Evolutionary conservation across 495 filamentous ascomycete genomes (phyloP).

Genomic region (Neurospora sp.): DNA sequence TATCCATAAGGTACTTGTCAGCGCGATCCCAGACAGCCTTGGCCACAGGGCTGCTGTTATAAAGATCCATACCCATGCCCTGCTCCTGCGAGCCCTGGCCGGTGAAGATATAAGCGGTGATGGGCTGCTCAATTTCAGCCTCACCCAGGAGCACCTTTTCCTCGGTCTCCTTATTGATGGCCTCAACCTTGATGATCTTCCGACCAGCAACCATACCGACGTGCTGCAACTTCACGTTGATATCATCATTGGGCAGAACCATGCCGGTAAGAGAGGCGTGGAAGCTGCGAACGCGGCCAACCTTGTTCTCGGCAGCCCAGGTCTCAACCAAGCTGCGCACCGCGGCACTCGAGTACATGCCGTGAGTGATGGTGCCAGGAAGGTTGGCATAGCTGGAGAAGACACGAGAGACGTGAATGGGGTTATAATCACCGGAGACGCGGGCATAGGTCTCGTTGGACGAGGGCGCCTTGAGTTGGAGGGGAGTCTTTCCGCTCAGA

Average conservation of each 20-base stretch:
- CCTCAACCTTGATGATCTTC: constrained; percentile 98
- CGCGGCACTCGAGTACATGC: constrained; percentile 97
- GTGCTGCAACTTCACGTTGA: constrained; percentile 88
- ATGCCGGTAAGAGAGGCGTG: constrained; percentile 92
- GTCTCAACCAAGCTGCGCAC: constrained; percentile 98
- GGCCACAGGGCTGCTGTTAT: constrained; percentile 81
- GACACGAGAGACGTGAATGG: constrained; percentile 94
- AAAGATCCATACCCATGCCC: constrained; percentile 99
- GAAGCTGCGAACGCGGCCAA: constrained; percentile 94
- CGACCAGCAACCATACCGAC: constrained; percentile 96
- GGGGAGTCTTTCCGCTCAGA: constrained; percentile 79
- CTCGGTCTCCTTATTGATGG: constrained; percentile 83
- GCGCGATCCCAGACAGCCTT: constrained; percentile 98
- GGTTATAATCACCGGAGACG: constrained; percentile 97
- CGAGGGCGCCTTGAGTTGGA: constrained; percentile 81
- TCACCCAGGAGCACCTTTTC: constrained; percentile 92
- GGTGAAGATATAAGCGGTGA: constrained; percentile 94
- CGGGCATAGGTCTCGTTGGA: constrained; percentile 97
- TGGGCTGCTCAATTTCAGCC: constrained; percentile 97
- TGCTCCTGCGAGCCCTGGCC: constrained; percentile 97
- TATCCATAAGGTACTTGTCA: constrained; percentile 96
- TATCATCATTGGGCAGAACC: constrained; percentile 92
- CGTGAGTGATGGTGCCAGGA: constrained; percentile 93
- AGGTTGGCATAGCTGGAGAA: constrained; percentile 94
- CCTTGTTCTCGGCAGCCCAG: constrained; percentile 97